Percentiles rank a stretch among this genome's conserved stretches.
These are phyloP conservation scores for Clausena lansium DNA, from an alignment of 345 rosid species.

Conservation along the genomic window DNA sequence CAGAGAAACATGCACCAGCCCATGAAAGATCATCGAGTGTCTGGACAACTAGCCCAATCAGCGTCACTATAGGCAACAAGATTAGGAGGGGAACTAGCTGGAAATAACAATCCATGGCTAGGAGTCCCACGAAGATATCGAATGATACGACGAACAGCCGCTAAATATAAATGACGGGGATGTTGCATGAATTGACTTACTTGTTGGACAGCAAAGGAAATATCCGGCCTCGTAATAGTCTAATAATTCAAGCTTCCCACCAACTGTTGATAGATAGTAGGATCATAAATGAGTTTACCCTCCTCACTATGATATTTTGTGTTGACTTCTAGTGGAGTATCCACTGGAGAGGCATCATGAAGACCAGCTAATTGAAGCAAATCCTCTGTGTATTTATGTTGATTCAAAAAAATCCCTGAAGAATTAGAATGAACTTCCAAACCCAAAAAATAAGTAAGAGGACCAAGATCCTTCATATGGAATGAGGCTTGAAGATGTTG, in stretches of 20 bases:
- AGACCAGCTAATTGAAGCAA: background rate
- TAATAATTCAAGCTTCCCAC: background rate
- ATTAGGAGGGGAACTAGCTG: background rate
- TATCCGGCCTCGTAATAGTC: background rate
- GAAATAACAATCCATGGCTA: slow-evolving; percentile 4
- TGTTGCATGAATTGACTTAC: slow-evolving; percentile 10
- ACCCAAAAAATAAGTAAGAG: background rate
- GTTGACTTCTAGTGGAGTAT: background rate
- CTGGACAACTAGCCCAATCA: background rate
- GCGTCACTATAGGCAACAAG: slow-evolving; percentile 2
- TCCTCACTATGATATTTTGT: background rate
- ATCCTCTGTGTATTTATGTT: slow-evolving; percentile 3
- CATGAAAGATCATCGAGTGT: background rate
- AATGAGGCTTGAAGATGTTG: background rate
- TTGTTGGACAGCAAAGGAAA: background rate
- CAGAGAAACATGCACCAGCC: slow-evolving; percentile 14
- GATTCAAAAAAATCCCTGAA: background rate
- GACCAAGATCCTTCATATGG: slow-evolving; percentile 7
- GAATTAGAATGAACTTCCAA: background rate
- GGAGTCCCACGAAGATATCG: background rate
- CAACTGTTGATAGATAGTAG: background rate
- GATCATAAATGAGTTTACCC: background rate
- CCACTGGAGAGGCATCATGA: background rate
- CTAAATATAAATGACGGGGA: background rate
- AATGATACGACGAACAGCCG: background rate